Base-by-base conservation (phyloP, 768 basidiomycete species). In the Kwoniella europaea region DNA sequence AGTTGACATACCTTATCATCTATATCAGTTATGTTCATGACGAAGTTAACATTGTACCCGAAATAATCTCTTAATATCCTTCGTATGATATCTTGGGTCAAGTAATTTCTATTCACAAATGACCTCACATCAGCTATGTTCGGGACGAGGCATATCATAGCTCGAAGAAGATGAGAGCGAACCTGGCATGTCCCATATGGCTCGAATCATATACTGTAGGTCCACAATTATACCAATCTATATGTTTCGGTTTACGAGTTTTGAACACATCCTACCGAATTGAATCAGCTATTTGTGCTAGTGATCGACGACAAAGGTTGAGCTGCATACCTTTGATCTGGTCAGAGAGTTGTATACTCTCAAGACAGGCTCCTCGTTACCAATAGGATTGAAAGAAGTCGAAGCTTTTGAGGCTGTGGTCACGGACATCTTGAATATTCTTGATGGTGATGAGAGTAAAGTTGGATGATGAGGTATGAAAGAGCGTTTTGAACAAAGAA, bases 101-200 rank as follows among this genome's bases (percentile, higher is more conserved):
- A 91, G 85, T 99, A 99, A 86, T 97, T 98, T 79, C 96, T 97
- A 72, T 15, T 3, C n/a, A 70, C 35, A 69, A 56, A 69, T 43
- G 24, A 29, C 10, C 0, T 35, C 35, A 35, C 35, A 54, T 61
- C 57, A 62, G 27, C 27, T 27, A 27, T 4, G 27, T 27, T 27
- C 27, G 27, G 27, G 27, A 27, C 27, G 27, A 27, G 27, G 27
- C 27, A 27, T 27, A 27, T 4, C 2, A 27, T 27, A 27, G 27
- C 27, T 27, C 27, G 27, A 27, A 27, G 27, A 27, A 27, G 27
- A 27, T 27, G 27, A 4, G 27, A 27, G 59, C 82, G 61, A 81
- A 96, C 94, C 95, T 89, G 7, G 97, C 97, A 85, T 99, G 97
- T 6, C 97, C 97, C 92, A 99, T 94, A 83, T 99, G 97, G 53